phyloP scores from a whole-genome alignment of 2,329 filamentous ascomycete genomes.

The Phyllosticta capitalensis region DNA sequence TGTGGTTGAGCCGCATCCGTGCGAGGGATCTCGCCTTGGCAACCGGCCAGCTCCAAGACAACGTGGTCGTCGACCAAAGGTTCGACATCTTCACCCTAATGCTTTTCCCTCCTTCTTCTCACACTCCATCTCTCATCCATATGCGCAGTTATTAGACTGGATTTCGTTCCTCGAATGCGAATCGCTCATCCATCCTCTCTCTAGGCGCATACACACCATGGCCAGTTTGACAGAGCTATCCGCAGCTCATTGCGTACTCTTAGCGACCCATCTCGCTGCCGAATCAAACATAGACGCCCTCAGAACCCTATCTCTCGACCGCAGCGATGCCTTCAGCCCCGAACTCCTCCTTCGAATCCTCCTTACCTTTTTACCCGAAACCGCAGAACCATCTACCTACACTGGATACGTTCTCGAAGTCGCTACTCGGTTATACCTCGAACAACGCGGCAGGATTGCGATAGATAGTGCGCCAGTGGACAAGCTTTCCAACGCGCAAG shows the following conservation, averaged over 20 bases:
- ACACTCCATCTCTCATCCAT: not conserved
- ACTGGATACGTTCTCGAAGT: conserved; percentile 52
- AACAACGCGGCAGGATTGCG: conserved; percentile 25
- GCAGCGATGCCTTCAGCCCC: conserved; percentile 50
- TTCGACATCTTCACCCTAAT: not conserved
- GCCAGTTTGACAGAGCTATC: conserved; percentile 34
- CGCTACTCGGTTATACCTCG: conserved; percentile 37
- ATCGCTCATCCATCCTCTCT: not conserved
- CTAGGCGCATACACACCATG: not conserved
- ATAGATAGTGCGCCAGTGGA: conserved; percentile 50
- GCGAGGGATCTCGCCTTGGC: not conserved
- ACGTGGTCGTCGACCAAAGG: not conserved
- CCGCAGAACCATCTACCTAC: conserved; percentile 53
- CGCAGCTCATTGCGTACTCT: conserved; percentile 59
- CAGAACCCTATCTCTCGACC: conserved; percentile 47
- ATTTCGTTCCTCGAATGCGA: not conserved
- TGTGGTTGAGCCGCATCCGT: not conserved
- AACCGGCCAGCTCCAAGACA: not conserved
- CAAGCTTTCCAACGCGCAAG: conserved; percentile 52
- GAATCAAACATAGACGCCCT: conserved; percentile 56
- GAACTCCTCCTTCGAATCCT: conserved; percentile 63
- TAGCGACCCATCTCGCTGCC: conserved; percentile 61
- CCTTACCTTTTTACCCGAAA: conserved; percentile 69
- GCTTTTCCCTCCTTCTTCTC: not conserved
- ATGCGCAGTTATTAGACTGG: not conserved